These are phyloP conservation scores for Eragrostis nindensis DNA, from an alignment of 176 grass and related monocot species.

Conservation along the genomic window DNA sequence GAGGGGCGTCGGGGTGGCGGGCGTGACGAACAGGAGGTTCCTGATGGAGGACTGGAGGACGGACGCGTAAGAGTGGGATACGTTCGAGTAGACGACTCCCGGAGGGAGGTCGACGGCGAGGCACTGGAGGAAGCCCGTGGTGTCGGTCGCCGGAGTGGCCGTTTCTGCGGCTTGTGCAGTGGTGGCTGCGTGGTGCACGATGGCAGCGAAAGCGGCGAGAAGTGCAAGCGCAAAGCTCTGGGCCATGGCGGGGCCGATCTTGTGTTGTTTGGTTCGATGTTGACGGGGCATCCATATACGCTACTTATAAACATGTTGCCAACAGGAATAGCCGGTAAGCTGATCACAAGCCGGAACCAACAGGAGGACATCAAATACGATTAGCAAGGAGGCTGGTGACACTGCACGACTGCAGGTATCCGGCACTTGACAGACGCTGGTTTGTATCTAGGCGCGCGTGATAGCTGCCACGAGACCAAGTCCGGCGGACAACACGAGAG, in stretches of 20 bases:
- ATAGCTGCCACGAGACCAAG: background rate
- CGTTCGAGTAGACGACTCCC: constrained; percentile 32
- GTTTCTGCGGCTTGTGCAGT: background rate
- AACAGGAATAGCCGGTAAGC: background rate
- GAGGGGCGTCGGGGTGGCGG: constrained; percentile 54
- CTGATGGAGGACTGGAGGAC: constrained; percentile 60
- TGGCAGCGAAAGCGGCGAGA: background rate
- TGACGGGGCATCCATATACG: too few species aligned
- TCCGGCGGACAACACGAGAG: constrained; percentile 31
- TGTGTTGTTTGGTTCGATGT: background rate
- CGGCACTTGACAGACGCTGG: background rate
- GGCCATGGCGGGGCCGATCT: constrained; percentile 6
- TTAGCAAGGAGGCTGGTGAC: background rate
- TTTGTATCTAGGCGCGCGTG: background rate
- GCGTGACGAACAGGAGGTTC: constrained; percentile 62
- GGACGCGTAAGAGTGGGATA: constrained; percentile 37
- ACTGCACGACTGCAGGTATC: background rate
- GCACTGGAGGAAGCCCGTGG: constrained; percentile 47
- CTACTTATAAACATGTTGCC: too few species aligned
- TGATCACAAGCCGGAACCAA: background rate
- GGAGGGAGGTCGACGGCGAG: constrained; percentile 39
- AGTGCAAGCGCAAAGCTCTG: background rate
- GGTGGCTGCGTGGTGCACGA: background rate
- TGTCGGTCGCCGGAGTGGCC: constrained; percentile 9
- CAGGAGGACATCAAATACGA: background rate